These are phyloP conservation scores for Nannochloropsis salina DNA, from an alignment of 108 stramenopile genomes.

Conservation along the genomic window DNA sequence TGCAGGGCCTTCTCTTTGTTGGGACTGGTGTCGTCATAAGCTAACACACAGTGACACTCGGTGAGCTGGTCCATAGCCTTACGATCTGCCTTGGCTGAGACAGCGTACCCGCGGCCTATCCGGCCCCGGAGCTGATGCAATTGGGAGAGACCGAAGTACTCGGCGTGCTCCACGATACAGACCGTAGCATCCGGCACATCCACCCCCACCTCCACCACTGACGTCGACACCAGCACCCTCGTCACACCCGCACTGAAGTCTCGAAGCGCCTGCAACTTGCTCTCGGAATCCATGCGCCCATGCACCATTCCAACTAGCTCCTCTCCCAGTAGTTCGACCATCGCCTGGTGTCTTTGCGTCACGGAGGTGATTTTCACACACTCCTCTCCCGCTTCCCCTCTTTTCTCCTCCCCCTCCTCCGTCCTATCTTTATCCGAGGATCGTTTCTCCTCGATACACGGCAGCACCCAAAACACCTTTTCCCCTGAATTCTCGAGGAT, in stretches of 20 bases:
- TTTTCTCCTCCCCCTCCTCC: background rate
- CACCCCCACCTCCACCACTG: conserved; percentile 73
- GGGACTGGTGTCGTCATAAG: background rate
- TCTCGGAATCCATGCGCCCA: conserved; percentile 57
- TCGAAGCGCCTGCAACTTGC: conserved; percentile 55
- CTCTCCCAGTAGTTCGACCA: background rate
- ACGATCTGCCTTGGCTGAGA: background rate
- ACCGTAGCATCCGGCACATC: conserved; percentile 40
- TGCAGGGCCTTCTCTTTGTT: conserved; percentile 26
- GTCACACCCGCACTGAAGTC: conserved; percentile 68
- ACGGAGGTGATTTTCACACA: conserved; percentile 21
- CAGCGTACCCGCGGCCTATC: conserved; percentile 67
- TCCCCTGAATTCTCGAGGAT: background rate
- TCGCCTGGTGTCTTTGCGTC: background rate
- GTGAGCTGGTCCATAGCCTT: background rate
- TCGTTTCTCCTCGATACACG: conserved; percentile 28
- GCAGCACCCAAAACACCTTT: conserved; percentile 45
- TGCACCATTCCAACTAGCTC: conserved; percentile 52
- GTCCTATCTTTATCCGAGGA: conserved; percentile 23
- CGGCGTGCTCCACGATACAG: conserved; percentile 74
- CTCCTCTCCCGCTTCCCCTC: background rate
- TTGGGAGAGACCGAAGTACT: conserved; percentile 85
- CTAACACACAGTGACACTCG: conserved; percentile 2
- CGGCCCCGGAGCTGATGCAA: conserved; percentile 89
- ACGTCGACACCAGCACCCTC: conserved; percentile 79